Evolutionary conservation across 495 filamentous ascomycete genomes (phyloP).

Genomic region (Aspergillus funiculosus): DNA sequence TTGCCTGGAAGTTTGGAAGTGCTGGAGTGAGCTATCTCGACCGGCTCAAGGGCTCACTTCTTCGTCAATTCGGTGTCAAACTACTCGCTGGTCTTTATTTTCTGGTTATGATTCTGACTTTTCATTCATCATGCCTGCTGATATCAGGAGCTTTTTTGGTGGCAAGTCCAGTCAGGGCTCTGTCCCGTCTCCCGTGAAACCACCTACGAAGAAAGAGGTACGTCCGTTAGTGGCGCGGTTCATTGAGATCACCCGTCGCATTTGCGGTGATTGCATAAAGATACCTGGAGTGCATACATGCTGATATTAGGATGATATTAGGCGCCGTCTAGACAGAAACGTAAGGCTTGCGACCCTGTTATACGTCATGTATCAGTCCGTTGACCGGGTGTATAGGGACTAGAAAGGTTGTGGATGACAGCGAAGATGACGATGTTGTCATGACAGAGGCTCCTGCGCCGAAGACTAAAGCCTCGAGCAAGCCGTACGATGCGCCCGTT

Average conservation of each 20-base stretch:
- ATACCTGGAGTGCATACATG: no score
- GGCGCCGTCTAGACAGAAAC: slow-evolving; percentile 36
- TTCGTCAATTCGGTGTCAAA: neutral
- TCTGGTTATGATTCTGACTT: slow-evolving; percentile 4
- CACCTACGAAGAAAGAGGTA: slow-evolving; percentile 40
- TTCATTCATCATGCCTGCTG: slow-evolving; percentile 63
- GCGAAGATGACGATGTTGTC: slow-evolving; percentile 55
- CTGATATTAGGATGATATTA: slow-evolving; percentile 11
- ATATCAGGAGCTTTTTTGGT: slow-evolving; percentile 79
- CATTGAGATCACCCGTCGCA: no score
- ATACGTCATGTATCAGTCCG: neutral
- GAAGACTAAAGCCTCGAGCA: slow-evolving; percentile 41
- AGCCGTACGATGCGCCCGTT: slow-evolving; percentile 37
- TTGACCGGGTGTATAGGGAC: slow-evolving; percentile 41
- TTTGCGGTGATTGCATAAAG: no score
- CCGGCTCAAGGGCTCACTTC: neutral
- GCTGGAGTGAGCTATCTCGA: no score
- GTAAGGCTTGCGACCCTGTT: slow-evolving; percentile 22
- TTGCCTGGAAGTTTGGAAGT: slow-evolving; percentile 11
- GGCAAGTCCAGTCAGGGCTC: slow-evolving; percentile 41
- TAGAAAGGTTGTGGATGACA: slow-evolving; percentile 70
- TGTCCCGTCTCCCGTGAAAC: slow-evolving; percentile 26
- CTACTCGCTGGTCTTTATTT: neutral
- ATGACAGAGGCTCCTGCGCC: slow-evolving; percentile 35
- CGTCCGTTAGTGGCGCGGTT: no score